Conservation (phyloP, 805 yeast species). For the Isabelozyma gotoi region DNA sequence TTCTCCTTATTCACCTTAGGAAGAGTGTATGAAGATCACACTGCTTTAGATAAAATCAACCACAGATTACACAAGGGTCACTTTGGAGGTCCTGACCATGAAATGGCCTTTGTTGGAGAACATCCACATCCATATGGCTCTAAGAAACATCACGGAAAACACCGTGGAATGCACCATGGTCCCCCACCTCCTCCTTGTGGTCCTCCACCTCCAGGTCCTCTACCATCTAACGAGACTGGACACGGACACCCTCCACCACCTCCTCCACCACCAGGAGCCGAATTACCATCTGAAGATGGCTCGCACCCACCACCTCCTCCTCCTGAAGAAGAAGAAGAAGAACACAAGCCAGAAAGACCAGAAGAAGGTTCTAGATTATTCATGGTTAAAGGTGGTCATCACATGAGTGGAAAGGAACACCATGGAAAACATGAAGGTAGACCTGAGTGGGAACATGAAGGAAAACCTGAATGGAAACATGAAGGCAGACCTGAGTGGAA, state of each 20-base stretch:
- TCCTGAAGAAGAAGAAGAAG: too few species aligned
- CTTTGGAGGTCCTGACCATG: background rate
- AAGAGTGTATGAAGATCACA: slow-evolving; percentile 12
- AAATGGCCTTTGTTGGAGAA: background rate
- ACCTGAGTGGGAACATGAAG: background rate
- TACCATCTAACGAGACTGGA: slow-evolving; percentile 6
- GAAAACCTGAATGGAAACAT: background rate
- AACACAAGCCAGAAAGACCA: too few species aligned
- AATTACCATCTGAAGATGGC: too few species aligned
- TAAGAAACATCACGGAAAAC: background rate
- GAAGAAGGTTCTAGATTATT: too few species aligned
- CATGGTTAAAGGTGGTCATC: too few species aligned
- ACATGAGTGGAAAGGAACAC: background rate
- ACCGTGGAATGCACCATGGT: background rate
- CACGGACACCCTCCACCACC: slow-evolving; percentile 5
- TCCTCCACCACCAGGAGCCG: background rate
- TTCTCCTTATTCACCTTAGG: slow-evolving; percentile 14
- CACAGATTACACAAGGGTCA: background rate
- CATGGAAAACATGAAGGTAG: background rate
- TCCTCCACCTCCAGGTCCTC: slow-evolving; percentile 2
- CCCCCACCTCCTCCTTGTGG: background rate
- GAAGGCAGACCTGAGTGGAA: too few species aligned
- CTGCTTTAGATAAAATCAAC: background rate
- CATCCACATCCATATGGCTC: background rate
- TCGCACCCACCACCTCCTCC: too few species aligned